Base-by-base conservation (phyloP, 441 rosid species). In the Viola pubescens region DNA sequence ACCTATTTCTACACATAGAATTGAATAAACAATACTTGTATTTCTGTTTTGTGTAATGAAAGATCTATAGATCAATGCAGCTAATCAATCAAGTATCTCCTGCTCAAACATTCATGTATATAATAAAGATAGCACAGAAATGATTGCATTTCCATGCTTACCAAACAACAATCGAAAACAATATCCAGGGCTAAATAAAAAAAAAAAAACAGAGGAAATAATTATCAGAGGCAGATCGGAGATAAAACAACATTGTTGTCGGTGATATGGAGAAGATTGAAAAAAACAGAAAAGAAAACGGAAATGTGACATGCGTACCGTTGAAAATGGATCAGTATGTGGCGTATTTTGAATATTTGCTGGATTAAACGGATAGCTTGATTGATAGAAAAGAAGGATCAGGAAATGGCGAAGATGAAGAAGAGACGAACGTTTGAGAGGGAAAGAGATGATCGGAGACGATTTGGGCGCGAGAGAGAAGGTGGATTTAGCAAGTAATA, bases 381-480 rank as follows among this genome's bases (percentile, higher is more conserved):
- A 42, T 43, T 56, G n/a, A 6, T 19, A 42, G 6, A 49, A 66
- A 62, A 64, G 56, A 56, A 61, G 58, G 72, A 63, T 64, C 58
- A 66, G 58, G 61, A 70, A 63, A 59, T 58, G 66, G 73, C 60
- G 74, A 68, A 60, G 70, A 69, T 68, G 75, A 71, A 56, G 66
- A 71, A 54, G 49, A 46, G 49, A 46, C 10, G n/a, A 12, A 46
- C n/a, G 4, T 46, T 46, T 46, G 49, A 26, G 34, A 26, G 34
- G 34, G 34, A 26, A 26, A 26, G 34, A 26, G 34, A 26, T 26
- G 34, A 26, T 26, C 34, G 80, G 45, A 39, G 43, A 75, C 77
- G 72, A 70, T 37, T 72, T 73, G 71, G 72, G 77, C 81, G 81
- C 75, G 73, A 65, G 72, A 61, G 75, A 56, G 74, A 59, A 6